Evolutionary conservation across 2,329 filamentous ascomycete species (phyloP).

Genomic region (Dryadomyces quercus-mongolicae): DNA sequence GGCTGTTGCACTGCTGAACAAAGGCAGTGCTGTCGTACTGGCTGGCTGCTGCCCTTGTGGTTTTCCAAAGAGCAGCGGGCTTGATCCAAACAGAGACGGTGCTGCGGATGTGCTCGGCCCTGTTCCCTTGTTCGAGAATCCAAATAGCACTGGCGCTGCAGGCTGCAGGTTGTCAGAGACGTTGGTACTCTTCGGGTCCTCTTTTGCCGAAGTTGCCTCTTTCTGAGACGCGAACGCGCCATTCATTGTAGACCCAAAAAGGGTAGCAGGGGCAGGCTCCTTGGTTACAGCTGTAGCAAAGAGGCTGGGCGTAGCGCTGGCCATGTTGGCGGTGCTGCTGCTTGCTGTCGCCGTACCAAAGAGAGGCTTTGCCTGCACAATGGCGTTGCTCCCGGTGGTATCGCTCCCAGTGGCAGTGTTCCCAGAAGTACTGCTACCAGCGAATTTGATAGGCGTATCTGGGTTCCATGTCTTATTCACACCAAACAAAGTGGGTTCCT

Average conservation of each 20-base stretch:
- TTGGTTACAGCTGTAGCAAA: background rate
- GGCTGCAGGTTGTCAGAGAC: background rate
- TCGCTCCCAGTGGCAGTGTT: no score
- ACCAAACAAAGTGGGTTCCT: constrained; percentile 18
- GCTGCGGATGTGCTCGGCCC: background rate
- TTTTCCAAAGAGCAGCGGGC: background rate
- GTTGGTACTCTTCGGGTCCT: background rate
- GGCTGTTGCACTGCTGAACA: background rate
- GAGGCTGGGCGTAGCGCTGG: background rate
- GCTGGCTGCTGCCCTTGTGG: constrained; percentile 2
- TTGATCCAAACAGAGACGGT: background rate
- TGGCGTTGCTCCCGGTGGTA: constrained; percentile 2
- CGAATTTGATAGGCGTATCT: constrained; percentile 42
- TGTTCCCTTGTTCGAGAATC: background rate
- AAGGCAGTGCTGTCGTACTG: background rate
- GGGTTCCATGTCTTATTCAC: constrained; percentile 36
- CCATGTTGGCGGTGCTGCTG: background rate
- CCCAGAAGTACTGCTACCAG: constrained; percentile 10
- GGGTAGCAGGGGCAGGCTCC: background rate
- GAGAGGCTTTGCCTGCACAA: constrained; percentile 7
- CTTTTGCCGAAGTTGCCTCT: background rate
- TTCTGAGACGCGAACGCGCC: background rate
- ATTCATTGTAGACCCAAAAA: background rate
- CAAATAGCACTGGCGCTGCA: background rate
- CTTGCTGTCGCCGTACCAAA: constrained; percentile 6